phyloP scores from a whole-genome alignment of 768 basidiomycete species.

The Boletus reticuloceps region DNA sequence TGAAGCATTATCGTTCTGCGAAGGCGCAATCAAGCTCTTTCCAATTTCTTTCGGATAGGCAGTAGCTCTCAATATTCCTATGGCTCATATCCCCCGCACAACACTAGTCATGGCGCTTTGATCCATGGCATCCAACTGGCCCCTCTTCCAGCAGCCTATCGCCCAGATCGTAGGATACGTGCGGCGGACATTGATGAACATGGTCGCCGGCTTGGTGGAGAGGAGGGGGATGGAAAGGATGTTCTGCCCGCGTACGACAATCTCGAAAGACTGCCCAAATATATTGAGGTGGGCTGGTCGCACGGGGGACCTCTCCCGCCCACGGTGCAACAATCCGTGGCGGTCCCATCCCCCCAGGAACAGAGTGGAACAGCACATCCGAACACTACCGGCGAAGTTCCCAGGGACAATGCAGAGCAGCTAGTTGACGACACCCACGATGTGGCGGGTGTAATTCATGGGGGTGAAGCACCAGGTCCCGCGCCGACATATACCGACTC shows the following conservation, averaged over 20 bases:
- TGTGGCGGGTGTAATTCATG: not conserved
- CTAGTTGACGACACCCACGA: not conserved
- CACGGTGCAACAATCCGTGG: not conserved
- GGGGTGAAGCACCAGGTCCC: not conserved
- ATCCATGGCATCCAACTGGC: conserved; percentile 17
- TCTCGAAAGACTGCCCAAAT: conserved; percentile 46
- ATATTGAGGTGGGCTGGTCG: conserved; percentile 27
- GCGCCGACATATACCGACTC: not conserved
- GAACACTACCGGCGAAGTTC: not conserved
- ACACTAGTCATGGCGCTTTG: conserved; percentile 3
- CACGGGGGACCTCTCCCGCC: not conserved
- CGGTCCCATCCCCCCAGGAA: not conserved
- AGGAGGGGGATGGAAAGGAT: conserved; percentile 41
- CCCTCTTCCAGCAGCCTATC: conserved; percentile 22
- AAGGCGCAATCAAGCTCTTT: conserved; percentile 14
- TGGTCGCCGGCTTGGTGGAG: conserved; percentile 40
- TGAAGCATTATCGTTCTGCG: conserved; percentile 24
- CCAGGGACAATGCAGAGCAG: not conserved
- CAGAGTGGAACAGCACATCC: not conserved
- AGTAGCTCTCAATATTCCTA: not conserved
- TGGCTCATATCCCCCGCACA: not conserved
- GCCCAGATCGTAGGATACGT: conserved; percentile 23
- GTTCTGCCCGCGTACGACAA: conserved; percentile 46
- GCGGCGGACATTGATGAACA: conserved; percentile 38
- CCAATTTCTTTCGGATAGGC: conserved; percentile 21